phyloP scores from a whole-genome alignment of 176 grass and related monocot genomes.

The Hyparrhenia diplandra region DNA sequence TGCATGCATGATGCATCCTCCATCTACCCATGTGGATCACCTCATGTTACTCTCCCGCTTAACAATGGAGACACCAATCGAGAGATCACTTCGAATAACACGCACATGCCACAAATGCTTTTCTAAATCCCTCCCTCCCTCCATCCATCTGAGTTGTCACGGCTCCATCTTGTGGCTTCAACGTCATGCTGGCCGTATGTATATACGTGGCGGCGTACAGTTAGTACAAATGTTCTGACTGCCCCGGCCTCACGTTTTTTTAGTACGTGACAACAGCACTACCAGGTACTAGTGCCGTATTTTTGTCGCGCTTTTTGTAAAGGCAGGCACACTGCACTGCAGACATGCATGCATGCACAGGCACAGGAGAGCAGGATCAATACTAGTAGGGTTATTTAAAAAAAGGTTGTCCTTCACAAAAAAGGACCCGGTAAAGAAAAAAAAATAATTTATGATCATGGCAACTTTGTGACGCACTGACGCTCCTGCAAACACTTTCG shows the following conservation, averaged over 20 bases:
- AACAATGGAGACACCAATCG: no score
- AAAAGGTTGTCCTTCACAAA: not conserved
- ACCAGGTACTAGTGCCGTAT: not conserved
- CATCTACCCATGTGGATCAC: no score
- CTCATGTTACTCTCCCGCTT: no score
- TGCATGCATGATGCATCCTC: no score
- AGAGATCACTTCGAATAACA: no score
- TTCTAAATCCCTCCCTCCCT: no score
- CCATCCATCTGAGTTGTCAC: no score
- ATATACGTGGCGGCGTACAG: no score
- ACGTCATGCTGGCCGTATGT: no score
- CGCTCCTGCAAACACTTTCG: no score
- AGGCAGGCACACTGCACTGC: not conserved
- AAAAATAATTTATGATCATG: not conserved
- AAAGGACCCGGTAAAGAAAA: not conserved
- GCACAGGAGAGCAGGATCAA: not conserved
- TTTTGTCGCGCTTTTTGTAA: constrained; percentile 31
- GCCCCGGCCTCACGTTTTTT: not conserved
- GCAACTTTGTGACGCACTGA: not conserved
- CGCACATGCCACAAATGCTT: no score
- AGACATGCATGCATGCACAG: not conserved
- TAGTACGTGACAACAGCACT: not conserved
- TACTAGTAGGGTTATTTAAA: fast-evolving
- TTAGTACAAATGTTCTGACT: not conserved
- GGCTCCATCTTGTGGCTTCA: no score